Percentiles rank a stretch among this genome's conserved stretches.
Conservation (phyloP, 176 grass and related monocot genomes). For the Puccinellia tenuiflora region DNA sequence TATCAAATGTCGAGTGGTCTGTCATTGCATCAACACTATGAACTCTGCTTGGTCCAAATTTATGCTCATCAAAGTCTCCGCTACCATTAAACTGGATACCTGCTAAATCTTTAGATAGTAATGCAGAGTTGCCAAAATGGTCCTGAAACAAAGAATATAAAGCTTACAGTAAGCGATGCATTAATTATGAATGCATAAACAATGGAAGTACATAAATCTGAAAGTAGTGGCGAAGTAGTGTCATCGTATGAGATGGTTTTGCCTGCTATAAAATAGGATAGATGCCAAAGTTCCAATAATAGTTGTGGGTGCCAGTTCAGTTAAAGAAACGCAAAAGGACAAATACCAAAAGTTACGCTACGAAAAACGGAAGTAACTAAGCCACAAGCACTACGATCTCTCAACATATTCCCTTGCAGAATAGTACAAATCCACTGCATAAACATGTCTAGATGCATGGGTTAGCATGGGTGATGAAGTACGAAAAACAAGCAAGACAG, state of each 20-base stretch:
- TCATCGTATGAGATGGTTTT: not conserved
- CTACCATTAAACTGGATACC: slow-evolving; percentile 1
- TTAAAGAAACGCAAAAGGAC: not conserved
- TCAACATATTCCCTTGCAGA: not conserved
- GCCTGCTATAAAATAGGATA: not conserved
- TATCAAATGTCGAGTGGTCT: slow-evolving; percentile 11
- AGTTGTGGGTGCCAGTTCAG: not conserved
- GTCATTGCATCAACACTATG: slow-evolving; percentile 6
- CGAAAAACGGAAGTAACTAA: not conserved
- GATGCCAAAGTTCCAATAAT: not conserved
- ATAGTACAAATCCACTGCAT: not conserved
- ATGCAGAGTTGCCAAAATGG: slow-evolving; percentile 27
- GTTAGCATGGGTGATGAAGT: not conserved
- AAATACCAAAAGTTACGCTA: not conserved
- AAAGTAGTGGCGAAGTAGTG: not conserved
- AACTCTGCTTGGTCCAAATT: slow-evolving; percentile 24
- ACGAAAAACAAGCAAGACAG: not conserved
- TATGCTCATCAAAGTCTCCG: slow-evolving; percentile 19
- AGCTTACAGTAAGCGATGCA: not conserved
- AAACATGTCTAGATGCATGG: not conserved
- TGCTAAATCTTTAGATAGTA: slow-evolving; percentile 11
- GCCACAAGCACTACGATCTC: not conserved
- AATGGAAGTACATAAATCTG: not conserved
- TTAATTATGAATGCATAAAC: not conserved
- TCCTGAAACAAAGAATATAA: slow-evolving; percentile 21